phyloP scores from a whole-genome alignment of 1,284 basidiomycete species.

The Pseudozyma sp. region DNA sequence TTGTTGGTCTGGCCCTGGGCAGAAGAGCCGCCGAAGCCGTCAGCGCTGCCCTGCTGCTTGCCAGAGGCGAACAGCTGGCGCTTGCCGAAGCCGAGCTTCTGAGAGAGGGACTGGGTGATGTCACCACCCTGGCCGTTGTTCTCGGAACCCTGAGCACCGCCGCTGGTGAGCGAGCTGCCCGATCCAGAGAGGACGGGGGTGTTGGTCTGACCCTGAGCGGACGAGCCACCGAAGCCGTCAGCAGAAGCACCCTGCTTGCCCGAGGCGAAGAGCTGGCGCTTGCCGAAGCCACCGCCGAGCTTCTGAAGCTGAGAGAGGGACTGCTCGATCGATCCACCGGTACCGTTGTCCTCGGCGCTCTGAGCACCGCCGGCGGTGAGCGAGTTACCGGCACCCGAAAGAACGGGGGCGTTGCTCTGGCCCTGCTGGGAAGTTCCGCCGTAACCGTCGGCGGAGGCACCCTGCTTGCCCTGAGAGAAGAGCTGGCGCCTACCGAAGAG shows the following conservation, averaged over 20 bases:
- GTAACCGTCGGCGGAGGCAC: slow-evolving; percentile 23
- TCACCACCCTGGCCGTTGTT: slow-evolving; percentile 26
- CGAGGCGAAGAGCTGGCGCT: slow-evolving; percentile 23
- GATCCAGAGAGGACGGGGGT: slow-evolving; percentile 16
- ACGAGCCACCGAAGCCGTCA: slow-evolving; percentile 26
- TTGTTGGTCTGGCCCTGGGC: slow-evolving; percentile 9
- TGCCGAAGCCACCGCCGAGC: slow-evolving; percentile 24
- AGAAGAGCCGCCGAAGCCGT: slow-evolving; percentile 1
- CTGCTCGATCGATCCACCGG: slow-evolving; percentile 25
- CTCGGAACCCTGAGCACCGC: slow-evolving; percentile 20
- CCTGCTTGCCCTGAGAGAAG: slow-evolving; percentile 21
- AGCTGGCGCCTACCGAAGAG: slow-evolving; percentile 20
- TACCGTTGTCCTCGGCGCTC: slow-evolving; percentile 27
- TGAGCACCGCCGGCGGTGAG: slow-evolving; percentile 24
- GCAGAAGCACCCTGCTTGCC: slow-evolving; percentile 35
- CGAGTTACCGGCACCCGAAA: slow-evolving; percentile 20
- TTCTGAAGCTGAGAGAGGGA: slow-evolving; percentile 24
- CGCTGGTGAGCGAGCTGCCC: slow-evolving; percentile 21
- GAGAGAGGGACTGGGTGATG: not conserved
- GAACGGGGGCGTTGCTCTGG: slow-evolving; percentile 16
- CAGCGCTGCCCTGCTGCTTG: no score
- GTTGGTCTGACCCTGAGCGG: slow-evolving; percentile 22
- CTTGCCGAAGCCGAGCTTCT: no score
- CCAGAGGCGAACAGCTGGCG: no score
- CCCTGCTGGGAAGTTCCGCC: slow-evolving; percentile 21